Evolutionary conservation across 352 stramenopile genomes (phyloP).

Genomic region (Phytophthora nicotianae): DNA sequence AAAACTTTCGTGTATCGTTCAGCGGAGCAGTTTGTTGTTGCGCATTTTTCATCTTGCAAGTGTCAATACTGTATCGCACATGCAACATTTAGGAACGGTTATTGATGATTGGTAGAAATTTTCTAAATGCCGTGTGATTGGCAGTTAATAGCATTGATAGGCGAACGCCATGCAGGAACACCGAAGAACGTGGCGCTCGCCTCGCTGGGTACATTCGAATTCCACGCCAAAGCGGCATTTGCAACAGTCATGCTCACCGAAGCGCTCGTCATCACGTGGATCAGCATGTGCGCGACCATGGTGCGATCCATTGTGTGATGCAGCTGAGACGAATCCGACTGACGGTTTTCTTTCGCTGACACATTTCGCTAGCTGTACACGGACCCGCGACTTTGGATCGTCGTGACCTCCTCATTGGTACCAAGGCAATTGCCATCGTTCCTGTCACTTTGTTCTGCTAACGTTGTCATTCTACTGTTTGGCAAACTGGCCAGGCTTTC

Average conservation of each 20-base stretch:
- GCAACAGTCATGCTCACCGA: conserved; percentile 52
- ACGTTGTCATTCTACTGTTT: neutral
- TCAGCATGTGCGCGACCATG: conserved; percentile 68
- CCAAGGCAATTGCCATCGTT: neutral
- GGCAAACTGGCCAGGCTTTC: conserved; percentile 43
- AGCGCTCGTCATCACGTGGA: conserved; percentile 61
- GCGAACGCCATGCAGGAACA: conserved; percentile 18
- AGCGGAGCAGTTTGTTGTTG: too few relatives aligned
- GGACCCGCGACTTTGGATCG: conserved; percentile 66
- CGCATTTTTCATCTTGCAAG: too few relatives aligned
- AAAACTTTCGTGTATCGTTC: neutral
- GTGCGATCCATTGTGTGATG: conserved; percentile 33
- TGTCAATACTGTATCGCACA: too few relatives aligned
- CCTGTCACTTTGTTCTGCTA: neutral
- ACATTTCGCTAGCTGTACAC: conserved; percentile 48
- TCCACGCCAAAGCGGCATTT: neutral
- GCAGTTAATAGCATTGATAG: conserved; percentile 3
- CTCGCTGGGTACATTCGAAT: neutral
- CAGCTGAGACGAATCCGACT: neutral
- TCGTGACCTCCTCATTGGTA: conserved; percentile 68
- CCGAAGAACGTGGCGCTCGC: conserved; percentile 15
- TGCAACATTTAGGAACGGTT: neutral
- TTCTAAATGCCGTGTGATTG: conserved; percentile 1
- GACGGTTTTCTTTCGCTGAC: conserved; percentile 11
- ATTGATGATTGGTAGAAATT: conserved; percentile 16